Base-by-base conservation (phyloP, 306 rosid genomes). In the Vigna reflexopilosa region DNA sequence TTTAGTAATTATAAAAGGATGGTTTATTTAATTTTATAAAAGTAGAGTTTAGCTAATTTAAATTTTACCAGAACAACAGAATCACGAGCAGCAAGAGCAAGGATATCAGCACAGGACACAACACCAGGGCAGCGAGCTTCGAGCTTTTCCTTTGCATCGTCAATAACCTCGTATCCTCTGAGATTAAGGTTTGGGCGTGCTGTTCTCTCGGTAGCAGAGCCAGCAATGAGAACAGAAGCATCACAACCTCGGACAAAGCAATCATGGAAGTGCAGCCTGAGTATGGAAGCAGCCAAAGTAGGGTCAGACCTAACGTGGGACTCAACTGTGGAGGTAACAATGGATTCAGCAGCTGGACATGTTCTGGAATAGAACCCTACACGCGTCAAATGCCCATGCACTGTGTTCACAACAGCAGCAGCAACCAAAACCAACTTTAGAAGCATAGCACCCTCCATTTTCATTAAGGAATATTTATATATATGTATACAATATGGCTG, bases 91-190 rank as follows among this genome's bases (percentile, higher is more conserved):
- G 51, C 70, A 38, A 65, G 75, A 24, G 80, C 48, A 22, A 81
- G 76, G 26, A 80, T 80, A 32, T 80, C 84, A 45, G 84, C 79
- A 14, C 83, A 80, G 38, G 83, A 80, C 0, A 80, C 84, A 28
- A 73, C 73, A 32, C 54, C 45, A 3, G 76, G 80, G 48, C 84
- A 81, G 0, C 40, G 48, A 81, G 76, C 80, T 19, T 81, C 84
- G 2, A 81, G 47, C 30, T 56, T 30, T 2, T 63, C 15, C 66
- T 81, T 81, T 0, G 76, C 84, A 44, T 74, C 84, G 38, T 81
- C 80, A 22, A 81, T 74, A 3, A 81, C 76, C 44, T 81, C 48
- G 6, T 0, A 75, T 0, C 84, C 84, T 73, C 64, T 54, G 5
- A 75, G 11, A 11, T 13, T 24, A 4, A 15, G 17, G 69, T 81